Evolutionary conservation across 257 asterid genomes (phyloP), one percentile per base, ranked within the genome.

Genomic region (Gynochthodes officinalis): DNA sequence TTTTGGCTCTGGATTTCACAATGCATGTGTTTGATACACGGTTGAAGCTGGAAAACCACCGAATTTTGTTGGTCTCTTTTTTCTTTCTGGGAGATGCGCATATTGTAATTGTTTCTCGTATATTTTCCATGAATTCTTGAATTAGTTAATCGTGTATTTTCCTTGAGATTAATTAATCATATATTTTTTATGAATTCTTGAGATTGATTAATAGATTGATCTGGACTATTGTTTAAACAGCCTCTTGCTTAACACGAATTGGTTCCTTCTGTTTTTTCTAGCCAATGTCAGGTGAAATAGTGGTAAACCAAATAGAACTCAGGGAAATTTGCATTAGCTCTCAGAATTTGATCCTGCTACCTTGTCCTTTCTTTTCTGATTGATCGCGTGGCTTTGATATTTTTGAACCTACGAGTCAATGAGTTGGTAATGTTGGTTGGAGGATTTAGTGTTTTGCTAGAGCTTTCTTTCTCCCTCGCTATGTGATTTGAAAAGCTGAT

Each of bases 1-100:
- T 68, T 61, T 58, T 68, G 72, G 61, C 64, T 30, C 39, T 62
- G 49, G 71, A 73, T 68, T 82, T 70, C 79, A 54, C 67, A 69
- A 53, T 78, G 69, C 73, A 77, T 48, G 82, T 60, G n/a, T 11
- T 23, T 16, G 44, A 28, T 33, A 3, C 5, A n/a, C 21, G 21
- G 0, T 0, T 4, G 40, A 59, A 1, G 11, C 1, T 32, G 48
- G 13, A 30, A 44, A 50, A 16, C 3, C 2, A 3, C 2, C 23
- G n/a, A 68, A 27, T 14, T 33, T 68, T 30, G 15, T 30, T n/a
- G 16, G 19, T 48, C 25, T 42, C 1, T 40, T 14, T 23, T 12
- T 42, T 14, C 30, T 11, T 64, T 64, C 1, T 23, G 25, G 33
- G 23, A 12, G 9, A 13, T 62, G 49, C 30, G 43, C 40, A 28